Percentiles rank a stretch among this genome's conserved stretches.
These are phyloP conservation scores for Acanthamoeba triangularis DNA, from an alignment of 208 protist species.

Conservation along the genomic window DNA sequence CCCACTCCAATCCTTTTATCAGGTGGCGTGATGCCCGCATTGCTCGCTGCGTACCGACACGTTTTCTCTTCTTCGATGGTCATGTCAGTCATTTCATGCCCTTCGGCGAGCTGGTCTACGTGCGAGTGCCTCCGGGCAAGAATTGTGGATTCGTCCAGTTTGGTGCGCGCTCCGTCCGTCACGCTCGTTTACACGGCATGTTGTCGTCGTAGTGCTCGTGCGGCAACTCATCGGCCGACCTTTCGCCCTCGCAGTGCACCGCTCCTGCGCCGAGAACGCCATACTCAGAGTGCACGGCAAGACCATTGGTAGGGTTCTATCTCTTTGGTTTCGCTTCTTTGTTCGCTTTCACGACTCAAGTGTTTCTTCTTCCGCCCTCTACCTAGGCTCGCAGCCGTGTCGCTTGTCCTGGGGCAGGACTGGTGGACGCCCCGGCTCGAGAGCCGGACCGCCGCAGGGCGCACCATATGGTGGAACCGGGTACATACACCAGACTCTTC, in stretches of 20 bases:
- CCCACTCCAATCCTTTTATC: neutral
- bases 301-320: neutral
- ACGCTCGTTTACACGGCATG: neutral
- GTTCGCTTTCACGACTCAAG: no score
- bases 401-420: slow-evolving; percentile 18
- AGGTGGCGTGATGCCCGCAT: neutral
- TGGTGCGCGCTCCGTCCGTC: neutral
- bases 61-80: neutral
- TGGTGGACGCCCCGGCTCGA: neutral
- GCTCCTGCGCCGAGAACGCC: neutral
- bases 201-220: no score
- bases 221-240: neutral
- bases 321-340: neutral
- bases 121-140: slow-evolving; percentile 19
- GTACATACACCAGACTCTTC: neutral
- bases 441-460: neutral
- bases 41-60: neutral
- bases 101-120: slow-evolving; percentile 23
- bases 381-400: neutral
- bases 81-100: neutral
- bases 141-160: slow-evolving; percentile 29
- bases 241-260: neutral
- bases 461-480: neutral
- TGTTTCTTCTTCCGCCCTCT: neutral
- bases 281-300: neutral